These are phyloP conservation scores for Exutisphaerella laricina DNA, from an alignment of 2,329 filamentous ascomycete genomes.

Conservation along the genomic window DNA sequence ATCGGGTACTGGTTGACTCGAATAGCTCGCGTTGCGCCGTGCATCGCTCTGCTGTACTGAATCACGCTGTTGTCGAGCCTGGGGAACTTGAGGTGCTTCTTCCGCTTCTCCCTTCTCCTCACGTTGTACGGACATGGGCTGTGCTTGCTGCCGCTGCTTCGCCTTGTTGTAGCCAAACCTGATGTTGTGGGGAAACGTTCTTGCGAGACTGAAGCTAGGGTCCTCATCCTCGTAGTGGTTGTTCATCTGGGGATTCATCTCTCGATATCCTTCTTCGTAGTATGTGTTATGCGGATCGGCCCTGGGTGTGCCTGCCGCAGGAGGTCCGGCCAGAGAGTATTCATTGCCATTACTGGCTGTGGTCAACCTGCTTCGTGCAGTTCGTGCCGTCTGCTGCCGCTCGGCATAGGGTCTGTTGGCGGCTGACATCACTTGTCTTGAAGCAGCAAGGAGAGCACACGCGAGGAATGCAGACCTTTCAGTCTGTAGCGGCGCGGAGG, in stretches of 20 bases:
- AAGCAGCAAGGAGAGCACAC: conserved; percentile 3
- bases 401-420: not conserved
- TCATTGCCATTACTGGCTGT: conserved; percentile 4
- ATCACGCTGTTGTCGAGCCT: conserved; percentile 1
- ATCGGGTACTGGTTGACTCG: too few relatives aligned
- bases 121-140: conserved; percentile 11
- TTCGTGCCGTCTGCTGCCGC: conserved; percentile 4
- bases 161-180: conserved; percentile 18
- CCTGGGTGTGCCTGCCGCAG: not conserved
- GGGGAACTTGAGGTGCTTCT: conserved; percentile 20
- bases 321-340: conserved; percentile 16
- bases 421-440: conserved; percentile 11
- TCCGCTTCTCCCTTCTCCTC: conserved; percentile 24
- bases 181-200: conserved; percentile 26
- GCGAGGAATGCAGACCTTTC: conserved; percentile 7
- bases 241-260: conserved; percentile 25
- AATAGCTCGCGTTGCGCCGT: too few relatives aligned
- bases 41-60: not conserved
- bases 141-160: conserved; percentile 1
- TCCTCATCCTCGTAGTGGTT: conserved; percentile 13
- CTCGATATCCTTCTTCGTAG: conserved; percentile 25
- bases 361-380: not conserved
- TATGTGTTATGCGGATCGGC: conserved; percentile 25
- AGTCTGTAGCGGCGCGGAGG: not conserved
- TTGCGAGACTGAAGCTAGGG: conserved; percentile 23